A percentile compares a stretch with the other conserved stretches of the same genome.
Evolutionary conservation across 2,329 filamentous ascomycete genomes (phyloP).

Genomic region (Aureobasidium leucospermi): DNA sequence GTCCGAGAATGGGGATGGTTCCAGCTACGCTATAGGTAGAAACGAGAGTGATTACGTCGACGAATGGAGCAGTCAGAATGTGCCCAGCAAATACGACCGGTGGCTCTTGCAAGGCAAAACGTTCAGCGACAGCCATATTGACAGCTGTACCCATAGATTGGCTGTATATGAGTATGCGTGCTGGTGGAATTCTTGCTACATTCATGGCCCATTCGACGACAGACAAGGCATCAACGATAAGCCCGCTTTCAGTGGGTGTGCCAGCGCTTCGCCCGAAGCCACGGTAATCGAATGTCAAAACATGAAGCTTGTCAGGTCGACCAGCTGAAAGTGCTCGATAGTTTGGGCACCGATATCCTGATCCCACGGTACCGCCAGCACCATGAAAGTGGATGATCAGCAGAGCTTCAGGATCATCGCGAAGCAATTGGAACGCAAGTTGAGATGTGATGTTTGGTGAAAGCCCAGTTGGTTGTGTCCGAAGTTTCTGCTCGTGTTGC

Average conservation of each 20-base stretch:
- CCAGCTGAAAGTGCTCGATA: constrained; percentile 50
- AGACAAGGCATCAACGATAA: constrained; percentile 47
- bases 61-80: constrained; percentile 51
- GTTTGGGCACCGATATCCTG: constrained; percentile 47
- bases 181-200: constrained; percentile 44
- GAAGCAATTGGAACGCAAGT: constrained; percentile 54
- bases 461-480: constrained; percentile 39
- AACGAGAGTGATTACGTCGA: constrained; percentile 46
- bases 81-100: constrained; percentile 47
- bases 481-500: constrained; percentile 34
- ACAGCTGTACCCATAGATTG: constrained; percentile 55
- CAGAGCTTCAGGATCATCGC: constrained; percentile 54
- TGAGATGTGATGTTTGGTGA: constrained; percentile 49
- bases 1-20: constrained; percentile 47
- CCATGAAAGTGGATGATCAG: constrained; percentile 59
- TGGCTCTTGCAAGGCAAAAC: constrained; percentile 34
- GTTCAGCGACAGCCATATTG: constrained; percentile 37
- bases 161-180: constrained; percentile 51
- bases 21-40: constrained; percentile 53
- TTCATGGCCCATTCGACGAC: constrained; percentile 49
- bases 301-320: constrained; percentile 47
- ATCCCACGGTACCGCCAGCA: constrained; percentile 49
- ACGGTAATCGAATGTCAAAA: constrained; percentile 54
- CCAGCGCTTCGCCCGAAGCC: constrained; percentile 52
- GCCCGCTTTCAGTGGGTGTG: constrained; percentile 47